Conservation (phyloP, 495 filamentous ascomycete genomes). For the Tuber indicum region DNA sequence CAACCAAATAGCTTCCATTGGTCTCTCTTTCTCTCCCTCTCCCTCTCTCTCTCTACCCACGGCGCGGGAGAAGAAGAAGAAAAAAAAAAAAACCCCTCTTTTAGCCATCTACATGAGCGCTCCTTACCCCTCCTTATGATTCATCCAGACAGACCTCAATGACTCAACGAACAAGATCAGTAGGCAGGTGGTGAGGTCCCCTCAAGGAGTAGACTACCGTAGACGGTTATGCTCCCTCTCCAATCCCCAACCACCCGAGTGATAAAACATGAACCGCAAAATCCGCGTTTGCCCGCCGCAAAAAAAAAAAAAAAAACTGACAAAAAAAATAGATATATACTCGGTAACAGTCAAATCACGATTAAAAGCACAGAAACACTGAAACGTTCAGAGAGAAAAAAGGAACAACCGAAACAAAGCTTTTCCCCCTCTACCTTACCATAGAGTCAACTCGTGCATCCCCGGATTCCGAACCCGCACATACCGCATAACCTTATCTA, state of each 20-base stretch:
- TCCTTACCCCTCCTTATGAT: constrained; percentile 2
- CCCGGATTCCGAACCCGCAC: background rate
- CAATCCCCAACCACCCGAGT: constrained; percentile 3
- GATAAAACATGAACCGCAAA: background rate
- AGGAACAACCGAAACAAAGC: too few species aligned
- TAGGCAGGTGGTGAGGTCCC: background rate
- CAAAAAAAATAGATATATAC: too few species aligned
- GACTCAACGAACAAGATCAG: constrained; percentile 1
- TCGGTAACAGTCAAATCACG: background rate
- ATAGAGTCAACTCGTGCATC: background rate
- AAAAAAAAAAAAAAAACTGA: background rate
- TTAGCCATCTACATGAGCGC: background rate
- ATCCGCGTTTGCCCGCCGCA: background rate
- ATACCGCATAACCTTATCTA: background rate
- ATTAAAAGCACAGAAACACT: background rate
- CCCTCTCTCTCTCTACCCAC: background rate
- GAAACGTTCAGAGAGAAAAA: background rate
- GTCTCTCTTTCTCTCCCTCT: background rate
- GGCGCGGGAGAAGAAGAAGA: background rate
- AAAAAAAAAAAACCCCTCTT: background rate
- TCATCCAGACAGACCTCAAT: background rate
- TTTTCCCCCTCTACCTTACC: background rate
- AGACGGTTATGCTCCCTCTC: background rate
- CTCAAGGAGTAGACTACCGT: background rate
- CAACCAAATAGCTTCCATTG: background rate